Conservation (phyloP, 1,284 basidiomycete species). For the Trichosporon coremiiforme region DNA sequence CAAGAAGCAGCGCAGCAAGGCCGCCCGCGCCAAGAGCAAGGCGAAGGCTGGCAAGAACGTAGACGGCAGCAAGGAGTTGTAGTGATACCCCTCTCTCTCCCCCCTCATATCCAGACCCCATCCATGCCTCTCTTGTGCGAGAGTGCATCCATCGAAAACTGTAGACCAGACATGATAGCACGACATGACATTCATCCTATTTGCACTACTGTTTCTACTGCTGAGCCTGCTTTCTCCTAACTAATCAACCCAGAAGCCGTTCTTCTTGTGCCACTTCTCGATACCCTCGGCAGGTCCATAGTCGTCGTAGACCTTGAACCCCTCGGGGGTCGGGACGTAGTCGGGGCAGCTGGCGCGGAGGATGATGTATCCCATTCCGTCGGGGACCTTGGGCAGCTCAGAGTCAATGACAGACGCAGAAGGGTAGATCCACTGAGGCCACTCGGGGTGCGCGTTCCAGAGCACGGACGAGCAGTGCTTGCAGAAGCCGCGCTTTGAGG, state of each 20-base stretch:
- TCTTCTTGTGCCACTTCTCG: conserved; percentile 50
- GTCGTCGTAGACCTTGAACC: conserved; percentile 35
- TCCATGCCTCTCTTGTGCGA: background rate
- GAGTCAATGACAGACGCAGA: conserved; percentile 53
- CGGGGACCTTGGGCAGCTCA: conserved; percentile 47
- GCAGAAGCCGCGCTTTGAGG: conserved; percentile 51
- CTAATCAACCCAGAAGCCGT: conserved; percentile 48
- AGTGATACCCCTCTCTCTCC: background rate
- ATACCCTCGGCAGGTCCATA: conserved; percentile 50
- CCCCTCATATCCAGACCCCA: background rate
- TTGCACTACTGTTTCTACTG: background rate
- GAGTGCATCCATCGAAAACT: background rate
- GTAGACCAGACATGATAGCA: background rate
- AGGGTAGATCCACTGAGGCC: conserved; percentile 56
- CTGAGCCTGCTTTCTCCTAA: no score
- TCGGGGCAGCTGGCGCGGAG: conserved; percentile 48
- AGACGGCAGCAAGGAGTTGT: conserved; percentile 13
- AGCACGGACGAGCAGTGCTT: conserved; percentile 52
- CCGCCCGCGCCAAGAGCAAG: background rate
- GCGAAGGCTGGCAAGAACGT: background rate
- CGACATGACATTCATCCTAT: conserved; percentile 15
- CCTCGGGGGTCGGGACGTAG: conserved; percentile 48
- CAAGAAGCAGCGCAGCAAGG: conserved; percentile 6
- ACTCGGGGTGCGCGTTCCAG: conserved; percentile 54
- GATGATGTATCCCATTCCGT: conserved; percentile 36